Evolutionary conservation across 2,329 filamentous ascomycete genomes (phyloP), one percentile per base, ranked within the genome.

Genomic region (Falciphora oryzae): DNA sequence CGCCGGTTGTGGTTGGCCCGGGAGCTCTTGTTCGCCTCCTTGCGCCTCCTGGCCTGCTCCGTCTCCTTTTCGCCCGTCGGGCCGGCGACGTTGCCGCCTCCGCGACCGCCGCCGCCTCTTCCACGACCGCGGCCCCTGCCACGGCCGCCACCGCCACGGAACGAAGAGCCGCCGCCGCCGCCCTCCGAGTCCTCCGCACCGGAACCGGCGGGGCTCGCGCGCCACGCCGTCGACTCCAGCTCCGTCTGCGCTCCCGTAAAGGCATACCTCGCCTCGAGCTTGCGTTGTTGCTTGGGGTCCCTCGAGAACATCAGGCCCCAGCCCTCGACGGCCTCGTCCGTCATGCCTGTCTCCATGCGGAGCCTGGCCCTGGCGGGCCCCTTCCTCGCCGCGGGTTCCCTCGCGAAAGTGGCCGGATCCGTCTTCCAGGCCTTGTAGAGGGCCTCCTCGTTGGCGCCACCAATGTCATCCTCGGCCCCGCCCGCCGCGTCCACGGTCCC

Each of bases 271-370:
- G 83, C 83, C 75, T 97, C 91, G 58, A 98, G 77, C 65, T 85
- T 82, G 65, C 85, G 84, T 73, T 89, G 79, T 66, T 89, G 84
- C 70, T 85, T 84, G 1, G 90, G 84, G 70, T 94, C 89, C 38
- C 93, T 84, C 16, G 81, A 79, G 10, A 97, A 77, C 91, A 98
- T 96, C 61, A 97, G 79, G 0, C 85, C 92, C 93, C 94, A 99
- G 6, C 95, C 95, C 76, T 98, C 95, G 44, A 99, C 89, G 3
- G 90, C 88, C 76, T 98, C 94, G 70, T 98, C 93, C 0, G 92
- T 93, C 92, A 97, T 92, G 4, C 89, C 89, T 0, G 92, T 96
- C 66, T 93, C 88, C 28, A 84, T 83, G 69, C 88, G 90, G 61
- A 99, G 74, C 44, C 83, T 84, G 8, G 75, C 76, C 56, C 95